Base-by-base conservation (phyloP, 352 stramenopile genomes). In the Phytophthora hybrid region DNA sequence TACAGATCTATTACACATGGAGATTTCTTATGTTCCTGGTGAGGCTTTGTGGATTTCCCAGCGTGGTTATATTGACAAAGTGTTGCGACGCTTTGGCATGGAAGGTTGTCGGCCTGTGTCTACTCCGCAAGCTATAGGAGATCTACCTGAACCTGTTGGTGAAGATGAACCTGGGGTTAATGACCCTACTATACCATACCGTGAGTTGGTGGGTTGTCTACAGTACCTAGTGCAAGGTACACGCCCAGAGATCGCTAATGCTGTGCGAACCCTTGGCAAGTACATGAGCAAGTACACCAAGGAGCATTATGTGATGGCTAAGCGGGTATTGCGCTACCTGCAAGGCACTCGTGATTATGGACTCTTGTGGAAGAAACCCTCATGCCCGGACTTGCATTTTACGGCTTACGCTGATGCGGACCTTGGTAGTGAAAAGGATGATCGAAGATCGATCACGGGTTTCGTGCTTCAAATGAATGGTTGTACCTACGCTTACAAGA, bases 401-500 rank as follows among this genome's bases (percentile, higher is more conserved):
- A 61, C 39, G 21, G 62, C 52, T 19, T 61, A 69, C 10, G 51
- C 52, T 6, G 62, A 69, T 62, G 62, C 62, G 3, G 62, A 69
- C 58, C 62, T 69, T 21, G 39, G 52, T 31, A 56, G 37, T n/a
- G 62, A 61, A 37, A 62, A 61, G 8, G 63, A 70, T 59, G 44
- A 70, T 63, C 63, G 53, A 5, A 46, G 19, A 58, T 63, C 63
- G 4, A 53, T 70, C 7, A 63, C 63, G 0, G 29, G 41, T 14
- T 70, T 59, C 16, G 34, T 41, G 9, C 34, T 41, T 41, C 34
- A 41, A 9, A 41, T 41, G 34, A 41, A 41, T 14, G 34, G 39
- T 57, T 70, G 44, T 7, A 70, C 63, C 9, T 59, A 70, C 41
- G 54, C 63, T 9, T 70, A 58, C 44, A 63, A 59, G 18, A 59